Evolutionary conservation across 2,329 filamentous ascomycete genomes (phyloP).

Genomic region (Colletotrichum liriopes): DNA sequence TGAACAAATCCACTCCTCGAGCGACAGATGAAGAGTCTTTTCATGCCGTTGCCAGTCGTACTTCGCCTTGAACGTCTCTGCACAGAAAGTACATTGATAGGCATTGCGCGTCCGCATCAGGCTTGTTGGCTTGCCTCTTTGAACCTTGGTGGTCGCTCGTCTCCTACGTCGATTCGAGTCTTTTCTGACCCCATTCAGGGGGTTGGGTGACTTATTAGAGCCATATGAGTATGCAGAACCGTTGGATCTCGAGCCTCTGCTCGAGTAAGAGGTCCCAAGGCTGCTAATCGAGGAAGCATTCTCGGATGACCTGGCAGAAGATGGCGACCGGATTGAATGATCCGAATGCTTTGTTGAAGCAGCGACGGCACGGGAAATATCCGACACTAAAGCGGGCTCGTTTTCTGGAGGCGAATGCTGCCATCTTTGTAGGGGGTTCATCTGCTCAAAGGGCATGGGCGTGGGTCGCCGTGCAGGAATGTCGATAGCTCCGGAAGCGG

Average conservation of each 20-base stretch:
- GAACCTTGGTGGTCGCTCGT: conserved; percentile 9
- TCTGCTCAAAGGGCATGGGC: conserved; percentile 50
- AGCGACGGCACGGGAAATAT: conserved; percentile 44
- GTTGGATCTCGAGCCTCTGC: conserved; percentile 32
- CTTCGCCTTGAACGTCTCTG: conserved; percentile 61
- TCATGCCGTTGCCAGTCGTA: conserved; percentile 68
- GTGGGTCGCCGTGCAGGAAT: conserved; percentile 65
- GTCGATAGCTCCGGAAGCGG: conserved; percentile 61
- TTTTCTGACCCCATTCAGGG: background rate
- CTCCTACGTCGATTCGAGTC: conserved; percentile 20
- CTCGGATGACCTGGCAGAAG: conserved; percentile 46
- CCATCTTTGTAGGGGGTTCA: conserved; percentile 45
- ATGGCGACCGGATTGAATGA: conserved; percentile 38
- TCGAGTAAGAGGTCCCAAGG: conserved; percentile 35
- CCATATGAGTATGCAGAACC: conserved; percentile 52
- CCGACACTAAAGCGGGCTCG: conserved; percentile 45
- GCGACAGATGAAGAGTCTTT: conserved; percentile 61
- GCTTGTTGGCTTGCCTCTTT: background rate
- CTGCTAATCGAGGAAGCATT: conserved; percentile 38
- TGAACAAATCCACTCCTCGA: conserved; percentile 63
- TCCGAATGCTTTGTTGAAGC: conserved; percentile 35
- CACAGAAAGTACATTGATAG: conserved; percentile 65
- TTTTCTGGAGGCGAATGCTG: conserved; percentile 45
- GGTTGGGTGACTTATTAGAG: conserved; percentile 45
- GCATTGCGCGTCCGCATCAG: conserved; percentile 26